Conservation (phyloP, 805 yeast genomes). For the Wickerhamiella parazyma region DNA sequence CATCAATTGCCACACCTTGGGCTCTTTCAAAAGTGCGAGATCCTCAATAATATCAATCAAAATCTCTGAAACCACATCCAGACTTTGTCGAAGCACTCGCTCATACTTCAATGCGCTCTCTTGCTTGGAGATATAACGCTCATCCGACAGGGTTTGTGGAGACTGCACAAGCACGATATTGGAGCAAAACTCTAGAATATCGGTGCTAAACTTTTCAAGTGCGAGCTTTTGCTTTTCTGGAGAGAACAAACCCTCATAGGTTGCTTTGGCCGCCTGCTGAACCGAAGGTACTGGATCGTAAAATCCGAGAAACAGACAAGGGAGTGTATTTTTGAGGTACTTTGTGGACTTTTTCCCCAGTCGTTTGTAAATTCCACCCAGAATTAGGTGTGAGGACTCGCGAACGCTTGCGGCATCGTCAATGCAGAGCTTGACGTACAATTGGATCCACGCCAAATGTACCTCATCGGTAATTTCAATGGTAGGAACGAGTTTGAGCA, state of each 20-base stretch:
- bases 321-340: slow-evolving; percentile 57
- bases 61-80: slow-evolving; percentile 21
- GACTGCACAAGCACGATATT: slow-evolving; percentile 45
- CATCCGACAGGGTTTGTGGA: slow-evolving; percentile 56
- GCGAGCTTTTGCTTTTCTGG: slow-evolving; percentile 41
- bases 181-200: slow-evolving; percentile 40
- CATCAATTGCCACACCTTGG: slow-evolving; percentile 35
- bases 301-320: slow-evolving; percentile 57
- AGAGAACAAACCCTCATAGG: slow-evolving; percentile 43
- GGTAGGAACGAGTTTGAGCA: slow-evolving; percentile 28
- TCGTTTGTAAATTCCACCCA: slow-evolving; percentile 37
- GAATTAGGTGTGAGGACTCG: slow-evolving; percentile 46
- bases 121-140: slow-evolving; percentile 49
- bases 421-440: slow-evolving; percentile 66
- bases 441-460: slow-evolving; percentile 56
- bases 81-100: slow-evolving; percentile 39
- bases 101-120: slow-evolving; percentile 54
- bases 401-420: slow-evolving; percentile 60
- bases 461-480: slow-evolving; percentile 29
- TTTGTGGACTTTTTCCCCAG: slow-evolving; percentile 47
- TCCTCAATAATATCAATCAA: slow-evolving; percentile 7
- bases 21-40: slow-evolving; percentile 27
- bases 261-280: slow-evolving; percentile 34
- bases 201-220: slow-evolving; percentile 46
- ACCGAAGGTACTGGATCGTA: slow-evolving; percentile 60